A percentile compares a stretch with the other conserved stretches of the same genome.
Evolutionary conservation across 2,329 filamentous ascomycete genomes (phyloP).

Genomic region (Aspergillus transmontanensis): DNA sequence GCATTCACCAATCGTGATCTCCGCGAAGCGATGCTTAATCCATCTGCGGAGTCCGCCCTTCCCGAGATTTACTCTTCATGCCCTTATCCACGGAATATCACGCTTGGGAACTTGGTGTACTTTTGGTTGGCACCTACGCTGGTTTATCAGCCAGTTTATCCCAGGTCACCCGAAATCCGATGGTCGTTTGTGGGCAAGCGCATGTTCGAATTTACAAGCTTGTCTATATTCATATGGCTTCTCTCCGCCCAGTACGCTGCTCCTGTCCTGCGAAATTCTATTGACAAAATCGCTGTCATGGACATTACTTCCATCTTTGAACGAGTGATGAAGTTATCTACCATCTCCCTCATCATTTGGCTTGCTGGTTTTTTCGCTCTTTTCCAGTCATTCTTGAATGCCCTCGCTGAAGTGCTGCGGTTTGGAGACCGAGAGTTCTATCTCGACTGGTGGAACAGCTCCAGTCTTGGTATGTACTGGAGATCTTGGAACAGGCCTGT

Average conservation of each 20-base stretch:
- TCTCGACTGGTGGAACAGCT: slow-evolving; percentile 96
- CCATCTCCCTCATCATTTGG: slow-evolving; percentile 95
- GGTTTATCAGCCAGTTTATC: slow-evolving; percentile 96
- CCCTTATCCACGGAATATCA: slow-evolving; percentile 90
- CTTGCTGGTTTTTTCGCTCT: slow-evolving; percentile 95
- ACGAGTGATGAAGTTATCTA: slow-evolving; percentile 89
- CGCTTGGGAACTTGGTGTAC: slow-evolving; percentile 81
- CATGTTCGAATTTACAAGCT: slow-evolving; percentile 71
- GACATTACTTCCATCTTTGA: slow-evolving; percentile 82
- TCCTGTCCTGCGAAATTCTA: slow-evolving; percentile 83
- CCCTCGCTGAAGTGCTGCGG: slow-evolving; percentile 81
- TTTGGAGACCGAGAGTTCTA: slow-evolving; percentile 97
- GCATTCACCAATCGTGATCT: slow-evolving; percentile 96
- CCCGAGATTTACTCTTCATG: slow-evolving; percentile 81
- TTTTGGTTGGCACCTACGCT: slow-evolving; percentile 98
- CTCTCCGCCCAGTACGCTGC: slow-evolving; percentile 91
- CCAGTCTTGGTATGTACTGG: slow-evolving; percentile 86
- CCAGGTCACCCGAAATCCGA: slow-evolving; percentile 76
- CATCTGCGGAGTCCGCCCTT: slow-evolving; percentile 66
- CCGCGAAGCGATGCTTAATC: slow-evolving; percentile 84
- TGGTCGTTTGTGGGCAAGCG: slow-evolving; percentile 89
- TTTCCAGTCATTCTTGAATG: slow-evolving; percentile 91
- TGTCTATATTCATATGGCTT: slow-evolving; percentile 93
- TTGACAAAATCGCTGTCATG: slow-evolving; percentile 81
- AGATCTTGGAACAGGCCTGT: slow-evolving; percentile 97